These are phyloP conservation scores for Glycine soja DNA, from an alignment of 306 rosid genomes.

Conservation along the genomic window DNA sequence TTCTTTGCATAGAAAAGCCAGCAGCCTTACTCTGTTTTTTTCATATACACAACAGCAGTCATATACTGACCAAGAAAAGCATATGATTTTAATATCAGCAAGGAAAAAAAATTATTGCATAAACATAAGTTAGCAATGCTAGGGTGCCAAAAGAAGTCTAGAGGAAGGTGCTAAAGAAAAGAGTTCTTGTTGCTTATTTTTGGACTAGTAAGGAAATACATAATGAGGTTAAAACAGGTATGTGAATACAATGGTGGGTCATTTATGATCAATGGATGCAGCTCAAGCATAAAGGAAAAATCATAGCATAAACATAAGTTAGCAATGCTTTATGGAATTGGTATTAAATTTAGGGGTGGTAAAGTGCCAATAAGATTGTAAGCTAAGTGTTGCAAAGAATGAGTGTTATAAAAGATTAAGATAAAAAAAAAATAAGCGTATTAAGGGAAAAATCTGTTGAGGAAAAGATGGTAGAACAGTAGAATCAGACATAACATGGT, in stretches of 20 bases:
- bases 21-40: background rate
- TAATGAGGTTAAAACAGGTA: background rate
- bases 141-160: background rate
- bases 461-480: background rate
- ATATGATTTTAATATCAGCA: background rate
- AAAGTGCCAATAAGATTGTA: background rate
- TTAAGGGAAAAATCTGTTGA: background rate
- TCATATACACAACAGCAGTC: slow-evolving; percentile 31
- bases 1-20: slow-evolving; percentile 15
- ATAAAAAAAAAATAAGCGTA: too few relatives aligned
- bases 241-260: background rate
- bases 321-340: background rate
- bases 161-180: background rate
- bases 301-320: background rate
- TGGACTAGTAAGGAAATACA: background rate
- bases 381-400: background rate
- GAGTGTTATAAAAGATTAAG: background rate
- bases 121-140: background rate
- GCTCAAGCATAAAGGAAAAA: background rate
- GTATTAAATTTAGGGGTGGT: background rate
- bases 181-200: background rate
- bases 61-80: background rate
- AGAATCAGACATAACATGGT: background rate
- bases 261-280: background rate
- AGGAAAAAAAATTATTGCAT: too few relatives aligned